Conservation (phyloP, 2,329 filamentous ascomycete genomes). For the Neopestalotiopsis sp. region DNA sequence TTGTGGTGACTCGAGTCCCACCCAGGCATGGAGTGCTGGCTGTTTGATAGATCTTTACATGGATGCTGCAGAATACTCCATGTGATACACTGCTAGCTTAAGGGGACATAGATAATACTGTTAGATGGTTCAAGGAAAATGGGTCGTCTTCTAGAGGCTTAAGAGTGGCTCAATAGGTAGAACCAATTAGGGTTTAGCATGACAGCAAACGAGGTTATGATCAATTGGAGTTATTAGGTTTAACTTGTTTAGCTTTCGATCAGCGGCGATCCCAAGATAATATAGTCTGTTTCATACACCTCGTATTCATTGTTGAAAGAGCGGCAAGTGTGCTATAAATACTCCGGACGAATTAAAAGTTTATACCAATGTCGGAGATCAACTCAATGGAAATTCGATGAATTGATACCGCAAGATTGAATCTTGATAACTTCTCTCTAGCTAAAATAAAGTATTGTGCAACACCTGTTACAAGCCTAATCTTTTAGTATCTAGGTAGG, state of each 20-base stretch:
- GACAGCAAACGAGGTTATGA: constrained; percentile 37
- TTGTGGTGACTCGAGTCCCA: constrained; percentile 90
- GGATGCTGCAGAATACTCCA: constrained; percentile 69
- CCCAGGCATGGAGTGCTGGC: constrained; percentile 94
- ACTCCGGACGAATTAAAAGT: no score
- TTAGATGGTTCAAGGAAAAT: constrained; percentile 25
- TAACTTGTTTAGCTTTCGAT: background rate
- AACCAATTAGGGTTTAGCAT: constrained; percentile 54
- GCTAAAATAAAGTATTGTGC: no score
- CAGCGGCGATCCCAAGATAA: background rate
- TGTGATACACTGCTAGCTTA: background rate
- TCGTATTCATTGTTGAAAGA: no score
- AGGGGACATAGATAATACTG: background rate
- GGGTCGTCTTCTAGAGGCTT: background rate
- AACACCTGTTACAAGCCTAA: no score
- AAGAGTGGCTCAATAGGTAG: background rate
- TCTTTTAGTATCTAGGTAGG: no score
- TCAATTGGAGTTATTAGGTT: background rate
- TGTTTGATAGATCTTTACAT: constrained; percentile 97
- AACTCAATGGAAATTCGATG: no score
- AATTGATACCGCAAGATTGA: no score
- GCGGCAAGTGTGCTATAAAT: no score
- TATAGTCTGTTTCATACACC: no score
- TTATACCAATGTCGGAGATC: no score
- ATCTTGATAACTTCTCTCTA: no score